Evolutionary conservation across 2,329 filamentous ascomycete species (phyloP), one percentile per base, ranked within the genome.

Genomic region (Emmonsia crescens): DNA sequence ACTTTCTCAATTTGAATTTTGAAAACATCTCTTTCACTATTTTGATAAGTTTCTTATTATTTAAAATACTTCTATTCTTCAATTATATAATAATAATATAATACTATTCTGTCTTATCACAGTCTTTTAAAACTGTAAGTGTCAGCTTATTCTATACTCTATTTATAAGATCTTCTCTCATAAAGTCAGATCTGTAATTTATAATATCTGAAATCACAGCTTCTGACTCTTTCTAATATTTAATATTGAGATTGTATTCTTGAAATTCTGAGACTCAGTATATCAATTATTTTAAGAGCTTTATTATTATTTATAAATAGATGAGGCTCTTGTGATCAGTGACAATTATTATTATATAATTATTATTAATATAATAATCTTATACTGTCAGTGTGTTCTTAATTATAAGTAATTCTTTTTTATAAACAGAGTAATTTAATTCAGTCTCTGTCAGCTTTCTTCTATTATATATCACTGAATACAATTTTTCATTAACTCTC

Each of bases 371-470:
- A 54, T 61, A 61, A 8, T 36, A 16, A 46, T 57, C 42, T 29
- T 29, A 61, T 27, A 55, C 4, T 2, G 29, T 19, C 21, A 60
- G 24, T 5, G 56, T n/a, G 33, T 60, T 5, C 24, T 62, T 62
- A 14, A 62, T 62, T 1, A 29, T n/a, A 1, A 62, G 24, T 8
- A 62, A 33, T 33, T 62, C 21, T 57, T 62, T 62, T 33, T 62
- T 40, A 44, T 62, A 19, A 6, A 62, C 44, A 36, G 44, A 19
- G 29, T 62, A 62, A n/a, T 62, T 62, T 3, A 62, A 57, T 57
- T 62, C 38, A 19, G 44, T 42, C 12, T 24, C 21, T 14, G 27
- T 40, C 2, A 62, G 56, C 36, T 62, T 62, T 8, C 42, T 12
- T 16, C 31, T n/a, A 21, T 60, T n/a, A 16, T 38, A 60, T 12